Conservation (phyloP, 2,329 filamentous ascomycete genomes). For the Colletotrichum tanaceti region DNA sequence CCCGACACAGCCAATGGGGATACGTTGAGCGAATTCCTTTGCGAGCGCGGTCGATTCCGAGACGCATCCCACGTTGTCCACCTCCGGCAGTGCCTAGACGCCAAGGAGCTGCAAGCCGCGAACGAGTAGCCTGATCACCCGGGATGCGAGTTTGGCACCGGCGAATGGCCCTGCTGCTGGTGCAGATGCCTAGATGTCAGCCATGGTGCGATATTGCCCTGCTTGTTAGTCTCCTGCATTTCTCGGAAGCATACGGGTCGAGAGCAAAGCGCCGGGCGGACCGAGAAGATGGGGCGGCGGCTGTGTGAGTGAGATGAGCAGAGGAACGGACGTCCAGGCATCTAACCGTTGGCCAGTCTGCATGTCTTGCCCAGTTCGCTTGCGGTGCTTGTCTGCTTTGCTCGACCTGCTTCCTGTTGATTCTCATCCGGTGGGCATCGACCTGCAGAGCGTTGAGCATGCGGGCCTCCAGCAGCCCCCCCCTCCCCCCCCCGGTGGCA, state of each 20-base stretch:
- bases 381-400: background rate
- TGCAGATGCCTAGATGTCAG: background rate
- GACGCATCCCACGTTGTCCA: background rate
- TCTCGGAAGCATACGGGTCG: no score
- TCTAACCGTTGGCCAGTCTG: background rate
- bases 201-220: background rate
- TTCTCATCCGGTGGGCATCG: background rate
- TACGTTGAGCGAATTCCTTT: background rate
- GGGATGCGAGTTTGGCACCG: background rate
- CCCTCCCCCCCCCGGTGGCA: no score
- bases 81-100: background rate
- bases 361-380: background rate
- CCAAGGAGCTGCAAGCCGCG: background rate
- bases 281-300: background rate
- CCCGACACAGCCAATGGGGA: background rate
- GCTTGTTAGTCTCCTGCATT: background rate
- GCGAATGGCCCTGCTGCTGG: background rate
- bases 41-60: slow-evolving; percentile 8
- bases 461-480: background rate
- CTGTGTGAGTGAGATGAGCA: background rate
- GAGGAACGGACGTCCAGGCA: background rate
- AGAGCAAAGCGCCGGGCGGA: background rate
- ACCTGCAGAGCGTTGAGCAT: background rate
- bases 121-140: slow-evolving; percentile 5
- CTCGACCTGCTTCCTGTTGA: background rate